phyloP scores from a whole-genome alignment of 106 monocot genomes.

The Allium cepa region DNA sequence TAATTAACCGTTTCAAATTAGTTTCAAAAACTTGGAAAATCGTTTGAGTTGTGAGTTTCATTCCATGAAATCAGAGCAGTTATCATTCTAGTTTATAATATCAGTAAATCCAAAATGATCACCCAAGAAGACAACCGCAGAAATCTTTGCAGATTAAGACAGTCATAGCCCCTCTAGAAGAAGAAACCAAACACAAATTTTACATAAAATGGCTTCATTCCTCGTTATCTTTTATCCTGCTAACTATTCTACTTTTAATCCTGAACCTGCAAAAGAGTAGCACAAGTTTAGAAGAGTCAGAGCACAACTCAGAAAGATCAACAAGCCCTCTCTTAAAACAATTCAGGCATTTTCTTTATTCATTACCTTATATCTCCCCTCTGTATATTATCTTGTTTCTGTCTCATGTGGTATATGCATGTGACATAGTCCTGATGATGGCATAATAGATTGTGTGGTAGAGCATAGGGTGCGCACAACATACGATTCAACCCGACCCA shows the following conservation, averaged over 20 bases:
- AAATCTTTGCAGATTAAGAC: constrained; percentile 28
- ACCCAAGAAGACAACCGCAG: constrained; percentile 20
- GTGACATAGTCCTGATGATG: constrained; percentile 59
- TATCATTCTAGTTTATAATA: background rate
- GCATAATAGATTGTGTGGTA: constrained; percentile 51
- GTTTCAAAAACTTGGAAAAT: background rate
- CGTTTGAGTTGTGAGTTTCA: constrained; percentile 5
- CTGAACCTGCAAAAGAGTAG: constrained; percentile 26
- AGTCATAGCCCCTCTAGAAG: constrained; percentile 35
- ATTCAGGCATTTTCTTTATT: constrained; percentile 51
- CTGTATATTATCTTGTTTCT: background rate
- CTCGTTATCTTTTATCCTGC: constrained; percentile 1
- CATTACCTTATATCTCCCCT: background rate
- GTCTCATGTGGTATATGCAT: background rate
- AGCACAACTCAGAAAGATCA: constrained; percentile 52
- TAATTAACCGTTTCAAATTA: background rate
- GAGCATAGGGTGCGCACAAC: no score
- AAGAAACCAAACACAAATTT: background rate
- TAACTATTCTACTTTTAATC: constrained; percentile 12
- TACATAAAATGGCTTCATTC: constrained; percentile 7
- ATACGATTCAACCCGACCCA: no score
- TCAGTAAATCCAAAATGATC: background rate
- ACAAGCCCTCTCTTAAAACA: constrained; percentile 64
- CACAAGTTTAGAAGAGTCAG: constrained; percentile 47
- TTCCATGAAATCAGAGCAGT: constrained; percentile 4